Conservation (phyloP, 163 green algal species). For the Scenedesmus sp. region DNA sequence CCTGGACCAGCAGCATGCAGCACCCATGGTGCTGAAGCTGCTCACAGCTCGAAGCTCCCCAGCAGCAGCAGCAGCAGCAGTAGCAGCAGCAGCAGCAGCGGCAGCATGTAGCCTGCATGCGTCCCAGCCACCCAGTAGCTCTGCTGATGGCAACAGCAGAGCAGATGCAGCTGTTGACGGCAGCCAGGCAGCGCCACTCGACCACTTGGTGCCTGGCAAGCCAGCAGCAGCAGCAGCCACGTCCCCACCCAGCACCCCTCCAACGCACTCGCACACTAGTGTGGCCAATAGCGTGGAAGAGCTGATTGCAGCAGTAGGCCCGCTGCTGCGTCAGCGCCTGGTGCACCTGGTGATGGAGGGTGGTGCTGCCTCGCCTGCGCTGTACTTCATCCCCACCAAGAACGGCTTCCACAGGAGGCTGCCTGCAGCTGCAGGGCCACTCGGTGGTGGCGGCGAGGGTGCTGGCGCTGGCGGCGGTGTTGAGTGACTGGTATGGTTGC, state of each 20-base stretch:
- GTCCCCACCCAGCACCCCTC: background rate
- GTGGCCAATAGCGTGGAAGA: background rate
- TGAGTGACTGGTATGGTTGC: no score
- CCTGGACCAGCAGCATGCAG: constrained; percentile 35
- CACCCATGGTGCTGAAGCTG: constrained; percentile 30
- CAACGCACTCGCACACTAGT: background rate
- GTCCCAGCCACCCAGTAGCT: background rate
- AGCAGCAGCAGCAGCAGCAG: background rate
- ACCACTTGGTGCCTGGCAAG: background rate
- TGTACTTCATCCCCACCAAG: constrained; percentile 34
- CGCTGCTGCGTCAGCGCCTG: background rate
- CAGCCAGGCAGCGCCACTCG: no score
- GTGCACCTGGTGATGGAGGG: constrained; percentile 31
- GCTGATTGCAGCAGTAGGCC: background rate
- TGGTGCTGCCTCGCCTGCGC: background rate
- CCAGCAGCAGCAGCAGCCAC: background rate
- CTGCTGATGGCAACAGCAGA: background rate
- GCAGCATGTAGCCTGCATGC: background rate
- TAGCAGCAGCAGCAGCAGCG: constrained; percentile 2
- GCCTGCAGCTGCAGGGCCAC: background rate
- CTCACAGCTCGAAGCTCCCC: background rate
- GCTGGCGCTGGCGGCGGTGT: background rate
- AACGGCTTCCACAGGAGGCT: constrained; percentile 16
- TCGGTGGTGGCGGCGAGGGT: background rate
- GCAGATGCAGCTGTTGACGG: background rate